phyloP scores from a whole-genome alignment of 495 filamentous ascomycete species.

The Penicillium cosmopolitanum region DNA sequence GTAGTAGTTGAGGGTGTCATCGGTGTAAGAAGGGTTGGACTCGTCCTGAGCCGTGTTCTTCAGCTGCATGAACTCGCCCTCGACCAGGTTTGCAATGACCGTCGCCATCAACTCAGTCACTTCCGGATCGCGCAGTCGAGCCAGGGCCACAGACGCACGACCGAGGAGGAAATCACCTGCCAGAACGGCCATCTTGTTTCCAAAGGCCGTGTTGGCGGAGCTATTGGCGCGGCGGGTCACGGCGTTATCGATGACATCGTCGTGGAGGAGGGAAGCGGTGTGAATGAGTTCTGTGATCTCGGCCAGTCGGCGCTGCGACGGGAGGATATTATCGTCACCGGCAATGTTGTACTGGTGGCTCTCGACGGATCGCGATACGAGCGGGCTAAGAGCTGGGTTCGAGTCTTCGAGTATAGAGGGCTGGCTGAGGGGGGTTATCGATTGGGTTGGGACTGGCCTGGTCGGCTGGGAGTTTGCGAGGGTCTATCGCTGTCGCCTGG shows the following conservation, averaged over 20 bases:
- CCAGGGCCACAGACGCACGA: conserved; percentile 89
- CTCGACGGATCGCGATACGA: conserved; percentile 55
- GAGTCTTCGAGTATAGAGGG: conserved; percentile 74
- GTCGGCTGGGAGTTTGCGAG: conserved; percentile 56
- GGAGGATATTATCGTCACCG: conserved; percentile 53
- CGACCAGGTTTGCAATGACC: conserved; percentile 95
- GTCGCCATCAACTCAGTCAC: conserved; percentile 93
- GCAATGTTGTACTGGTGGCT: conserved; percentile 47
- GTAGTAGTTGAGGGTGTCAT: conserved; percentile 89
- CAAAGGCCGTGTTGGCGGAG: conserved; percentile 90
- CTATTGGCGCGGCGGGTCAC: conserved; percentile 77
- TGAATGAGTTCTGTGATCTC: conserved; percentile 98
- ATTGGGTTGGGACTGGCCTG: conserved; percentile 52
- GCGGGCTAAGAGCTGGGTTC: conserved; percentile 70
- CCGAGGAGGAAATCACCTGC: conserved; percentile 95
- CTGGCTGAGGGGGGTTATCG: conserved; percentile 75
- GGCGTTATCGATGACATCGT: conserved; percentile 97
- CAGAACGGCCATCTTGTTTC: conserved; percentile 98
- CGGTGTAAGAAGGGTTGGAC: conserved; percentile 75
- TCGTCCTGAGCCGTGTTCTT: conserved; percentile 94
- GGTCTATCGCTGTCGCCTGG: conserved; percentile 79
- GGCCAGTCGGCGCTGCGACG: conserved; percentile 84
- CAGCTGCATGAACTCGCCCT: conserved; percentile 99
- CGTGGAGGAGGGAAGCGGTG: conserved; percentile 93
- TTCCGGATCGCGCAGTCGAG: conserved; percentile 86